Conservation (phyloP, 345 rosid genomes). For the Hypericum androsaemum region DNA sequence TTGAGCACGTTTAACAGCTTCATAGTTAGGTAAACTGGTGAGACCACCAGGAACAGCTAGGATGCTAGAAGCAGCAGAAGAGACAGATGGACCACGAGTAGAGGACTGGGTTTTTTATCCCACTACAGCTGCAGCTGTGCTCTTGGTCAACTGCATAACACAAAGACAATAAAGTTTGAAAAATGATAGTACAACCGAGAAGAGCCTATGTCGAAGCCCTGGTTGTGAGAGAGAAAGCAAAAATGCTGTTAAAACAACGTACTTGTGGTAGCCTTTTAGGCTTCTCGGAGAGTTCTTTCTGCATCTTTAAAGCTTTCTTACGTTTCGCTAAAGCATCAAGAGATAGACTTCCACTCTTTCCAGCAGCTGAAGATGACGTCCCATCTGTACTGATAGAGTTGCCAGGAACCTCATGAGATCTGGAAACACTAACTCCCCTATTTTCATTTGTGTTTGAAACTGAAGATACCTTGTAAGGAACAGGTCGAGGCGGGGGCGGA, state of each 20-base stretch:
- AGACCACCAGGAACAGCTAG: constrained; percentile 34
- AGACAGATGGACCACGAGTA: constrained; percentile 19
- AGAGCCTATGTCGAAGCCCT: no score
- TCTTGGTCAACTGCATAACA: no score
- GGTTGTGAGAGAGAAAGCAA: no score
- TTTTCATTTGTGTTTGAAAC: constrained; percentile 93
- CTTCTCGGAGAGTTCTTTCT: constrained; percentile 58
- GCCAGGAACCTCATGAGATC: constrained; percentile 99
- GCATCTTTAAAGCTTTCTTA: constrained; percentile 68
- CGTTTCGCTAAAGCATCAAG: constrained; percentile 88
- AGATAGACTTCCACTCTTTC: constrained; percentile 63
- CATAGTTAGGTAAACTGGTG: constrained; percentile 37
- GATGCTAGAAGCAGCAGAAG: constrained; percentile 18
- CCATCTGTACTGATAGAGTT: constrained; percentile 99
- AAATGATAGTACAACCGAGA: no score
- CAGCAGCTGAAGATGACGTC: constrained; percentile 50
- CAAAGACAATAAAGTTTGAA: no score
- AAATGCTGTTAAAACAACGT: constrained; percentile 11
- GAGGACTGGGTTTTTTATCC: no score
- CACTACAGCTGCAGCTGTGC: constrained; percentile 7
- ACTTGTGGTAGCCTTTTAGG: constrained; percentile 59
- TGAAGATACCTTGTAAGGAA: constrained; percentile 88
- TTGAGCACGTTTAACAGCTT: constrained; percentile 89
- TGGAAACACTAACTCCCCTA: constrained; percentile 95
- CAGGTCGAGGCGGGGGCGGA: constrained; percentile 34